These are phyloP conservation scores for Microbotryomycetes sp. DNA, from an alignment of 1,284 basidiomycete species.

Conservation along the genomic window DNA sequence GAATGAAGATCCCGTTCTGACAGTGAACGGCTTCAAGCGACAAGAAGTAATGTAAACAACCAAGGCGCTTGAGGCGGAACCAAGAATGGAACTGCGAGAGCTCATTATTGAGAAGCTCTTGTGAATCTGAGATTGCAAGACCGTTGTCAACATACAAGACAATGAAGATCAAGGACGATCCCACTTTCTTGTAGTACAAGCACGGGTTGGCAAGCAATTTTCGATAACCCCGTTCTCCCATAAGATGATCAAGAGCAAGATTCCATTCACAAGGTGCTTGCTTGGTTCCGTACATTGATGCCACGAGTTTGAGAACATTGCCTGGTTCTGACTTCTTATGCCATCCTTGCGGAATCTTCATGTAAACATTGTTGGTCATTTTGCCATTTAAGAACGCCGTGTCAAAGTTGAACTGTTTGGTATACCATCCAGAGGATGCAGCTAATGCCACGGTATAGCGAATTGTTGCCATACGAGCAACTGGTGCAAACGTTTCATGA, in stretches of 20 bases:
- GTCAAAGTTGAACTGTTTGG: conserved; percentile 5
- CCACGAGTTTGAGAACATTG: background rate
- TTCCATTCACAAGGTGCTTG: conserved; percentile 1
- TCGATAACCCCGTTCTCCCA: background rate
- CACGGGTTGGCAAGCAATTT: background rate
- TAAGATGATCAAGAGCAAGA: background rate
- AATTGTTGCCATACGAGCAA: background rate
- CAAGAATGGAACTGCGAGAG: too few species aligned
- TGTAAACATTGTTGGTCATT: conserved; percentile 8
- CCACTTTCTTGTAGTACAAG: background rate
- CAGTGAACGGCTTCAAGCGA: too few species aligned
- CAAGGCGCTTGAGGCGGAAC: too few species aligned
- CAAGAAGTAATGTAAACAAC: too few species aligned
- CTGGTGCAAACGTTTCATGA: conserved; percentile 8
- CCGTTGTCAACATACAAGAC: background rate
- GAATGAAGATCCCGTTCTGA: too few species aligned
- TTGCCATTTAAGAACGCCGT: conserved; percentile 10
- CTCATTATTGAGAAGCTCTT: too few species aligned
- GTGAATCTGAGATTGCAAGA: too few species aligned
- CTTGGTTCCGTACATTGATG: conserved; percentile 2
- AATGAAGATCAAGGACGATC: background rate
- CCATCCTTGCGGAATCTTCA: conserved; percentile 6
- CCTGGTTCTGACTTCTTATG: background rate
- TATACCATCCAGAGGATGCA: background rate
- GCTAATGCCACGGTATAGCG: background rate